Conservation (phyloP, 306 rosid genomes). For the Rosa rugosa region DNA sequence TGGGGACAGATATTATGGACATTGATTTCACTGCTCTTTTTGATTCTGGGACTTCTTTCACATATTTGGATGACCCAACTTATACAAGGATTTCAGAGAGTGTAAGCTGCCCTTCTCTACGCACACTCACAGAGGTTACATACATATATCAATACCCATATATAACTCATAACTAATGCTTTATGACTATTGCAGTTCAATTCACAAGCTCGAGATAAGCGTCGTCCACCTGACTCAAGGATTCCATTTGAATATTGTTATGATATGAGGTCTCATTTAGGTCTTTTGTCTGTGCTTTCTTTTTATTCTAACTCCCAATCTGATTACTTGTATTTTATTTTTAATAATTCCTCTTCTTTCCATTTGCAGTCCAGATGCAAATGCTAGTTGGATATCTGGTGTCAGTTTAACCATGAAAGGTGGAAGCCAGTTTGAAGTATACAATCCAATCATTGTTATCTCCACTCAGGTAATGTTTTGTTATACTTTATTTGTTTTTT, state of each 20-base stretch:
- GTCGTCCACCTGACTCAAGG: constrained; percentile 61
- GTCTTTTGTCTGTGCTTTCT: constrained; percentile 14
- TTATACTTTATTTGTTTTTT: constrained; percentile 6
- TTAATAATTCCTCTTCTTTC: constrained; percentile 19
- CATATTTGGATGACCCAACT: constrained; percentile 77
- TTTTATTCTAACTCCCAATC: constrained; percentile 19
- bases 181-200: constrained; percentile 61
- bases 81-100: constrained; percentile 58
- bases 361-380: constrained; percentile 66
- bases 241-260: constrained; percentile 90
- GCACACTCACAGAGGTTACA: background rate
- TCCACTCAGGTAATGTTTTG: constrained; percentile 56
- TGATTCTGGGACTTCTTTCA: constrained; percentile 93
- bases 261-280: constrained; percentile 69
- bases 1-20: constrained; percentile 68
- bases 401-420: constrained; percentile 81
- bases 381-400: constrained; percentile 67
- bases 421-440: constrained; percentile 67
- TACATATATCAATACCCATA: background rate
- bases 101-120: constrained; percentile 50
- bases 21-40: constrained; percentile 71
- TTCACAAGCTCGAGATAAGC: constrained; percentile 64
- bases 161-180: background rate
- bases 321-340: background rate
- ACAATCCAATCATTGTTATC: constrained; percentile 79